A percentile compares a stretch with the other conserved stretches of the same genome.
phyloP scores from a whole-genome alignment of 345 rosid species.

The Bruguiera sexangula region DNA sequence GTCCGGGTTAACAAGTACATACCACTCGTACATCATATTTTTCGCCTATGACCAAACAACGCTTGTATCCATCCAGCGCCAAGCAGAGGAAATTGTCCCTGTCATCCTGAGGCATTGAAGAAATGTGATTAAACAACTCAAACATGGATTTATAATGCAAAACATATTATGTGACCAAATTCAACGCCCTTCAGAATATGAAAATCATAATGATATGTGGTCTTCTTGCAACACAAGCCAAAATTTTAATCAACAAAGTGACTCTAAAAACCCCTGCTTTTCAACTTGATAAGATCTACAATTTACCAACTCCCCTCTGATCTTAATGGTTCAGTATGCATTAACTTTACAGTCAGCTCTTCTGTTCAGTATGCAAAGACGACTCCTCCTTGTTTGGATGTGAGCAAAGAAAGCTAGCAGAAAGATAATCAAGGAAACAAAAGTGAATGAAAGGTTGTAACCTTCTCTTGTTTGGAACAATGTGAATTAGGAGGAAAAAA shows the following conservation, averaged over 20 bases:
- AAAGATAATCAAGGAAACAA: too few relatives aligned
- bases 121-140: slow-evolving; percentile 7
- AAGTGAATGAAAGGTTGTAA: too few relatives aligned
- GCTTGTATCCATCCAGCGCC: slow-evolving; percentile 88
- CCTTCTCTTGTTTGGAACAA: too few relatives aligned
- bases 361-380: too few relatives aligned
- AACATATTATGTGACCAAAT: not conserved
- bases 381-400: too few relatives aligned
- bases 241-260: not conserved
- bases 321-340: not conserved
- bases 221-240: not conserved
- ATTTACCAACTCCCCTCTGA: not conserved
- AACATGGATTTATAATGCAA: not conserved
- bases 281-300: not conserved
- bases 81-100: slow-evolving; percentile 81
- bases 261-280: not conserved
- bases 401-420: too few relatives aligned
- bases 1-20: slow-evolving; percentile 21
- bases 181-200: not conserved
- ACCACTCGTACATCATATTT: slow-evolving; percentile 96
- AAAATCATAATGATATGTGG: not conserved
- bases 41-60: slow-evolving; percentile 80
- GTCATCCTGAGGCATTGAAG: slow-evolving; percentile 60
- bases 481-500: too few relatives aligned
- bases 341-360: too few relatives aligned